Base-by-base conservation (phyloP, 2,329 filamentous ascomycete species). In the Curvularia hawaiiensis region DNA sequence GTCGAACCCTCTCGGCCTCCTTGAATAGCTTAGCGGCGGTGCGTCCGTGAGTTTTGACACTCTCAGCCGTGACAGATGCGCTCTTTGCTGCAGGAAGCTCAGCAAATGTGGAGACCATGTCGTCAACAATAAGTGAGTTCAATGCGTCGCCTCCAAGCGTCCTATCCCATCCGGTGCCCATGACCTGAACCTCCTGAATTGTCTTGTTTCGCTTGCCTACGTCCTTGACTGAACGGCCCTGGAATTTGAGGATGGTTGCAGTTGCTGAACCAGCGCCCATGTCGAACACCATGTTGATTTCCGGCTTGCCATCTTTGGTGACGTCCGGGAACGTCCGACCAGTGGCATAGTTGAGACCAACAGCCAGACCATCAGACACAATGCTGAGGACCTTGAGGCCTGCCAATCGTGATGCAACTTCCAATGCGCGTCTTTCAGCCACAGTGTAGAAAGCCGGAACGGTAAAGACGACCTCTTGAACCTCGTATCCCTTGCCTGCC, bases 261-360 rank as follows among this genome's bases (percentile, higher is more conserved):
- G 92, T 96, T 31, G 94, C 90, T 45, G 92, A 97, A 4, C 95
- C 95, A 65, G 95, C 93, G 65, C 95, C 95, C 93, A 99, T 98
- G 74, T 99, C 95, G 72, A 95, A 99, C 30, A 99, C 87, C 75
- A 99, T 80, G 79, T 99, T 92, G 68, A 93, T 86, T 78, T 99
- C 95, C 0, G 95, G 89, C 80, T 92, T 92, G 63, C 85, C 89
- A 53, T 91, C 92, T 52, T 95, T 88, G 54, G 86, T 90, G 59
- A 95, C 82, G 58, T 94, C 83, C 38, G 93, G 92, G 77, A 98
- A 99, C 16, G 90, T 92, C 69, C 95, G 87, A 70, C 86, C 90
- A 28, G 92, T 97, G 43, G 95, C 95, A 77, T 98, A 99, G 79
- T 99, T 96, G 66, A 99, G 79, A 26, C 92, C 95, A 56, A 99